A percentile compares a stretch with the other conserved stretches of the same genome.
phyloP scores from a whole-genome alignment of 106 monocot species.

The Dendrobium chrysotoxum region DNA sequence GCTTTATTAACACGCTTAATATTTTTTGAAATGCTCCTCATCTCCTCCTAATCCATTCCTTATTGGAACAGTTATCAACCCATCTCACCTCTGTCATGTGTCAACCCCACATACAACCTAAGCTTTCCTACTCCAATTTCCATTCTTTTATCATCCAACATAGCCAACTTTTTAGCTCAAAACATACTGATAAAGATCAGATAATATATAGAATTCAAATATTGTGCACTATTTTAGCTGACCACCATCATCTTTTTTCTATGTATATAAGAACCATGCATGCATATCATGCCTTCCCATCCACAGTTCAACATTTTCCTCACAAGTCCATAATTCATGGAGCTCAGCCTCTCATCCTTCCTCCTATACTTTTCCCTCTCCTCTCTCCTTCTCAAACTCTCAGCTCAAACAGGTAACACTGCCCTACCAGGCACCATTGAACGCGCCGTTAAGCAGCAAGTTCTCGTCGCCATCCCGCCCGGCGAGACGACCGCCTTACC shows the following conservation, averaged over 20 bases:
- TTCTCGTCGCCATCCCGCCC: conserved; percentile 26
- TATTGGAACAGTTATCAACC: no score
- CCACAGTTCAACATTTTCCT: not conserved
- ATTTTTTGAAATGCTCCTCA: no score
- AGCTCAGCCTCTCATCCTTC: conserved; percentile 8
- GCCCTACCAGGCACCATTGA: conserved; percentile 34
- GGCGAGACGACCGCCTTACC: conserved; percentile 7
- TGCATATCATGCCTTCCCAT: not conserved
- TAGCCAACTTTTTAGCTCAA: no score
- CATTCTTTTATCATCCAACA: no score
- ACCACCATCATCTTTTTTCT: not conserved
- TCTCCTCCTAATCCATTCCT: no score
- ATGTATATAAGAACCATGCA: not conserved
- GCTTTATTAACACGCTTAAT: no score
- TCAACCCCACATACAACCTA: no score
- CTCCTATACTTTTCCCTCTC: not conserved
- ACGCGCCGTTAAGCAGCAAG: conserved; percentile 51
- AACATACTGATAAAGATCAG: no score
- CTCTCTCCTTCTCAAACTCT: not conserved
- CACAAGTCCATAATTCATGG: not conserved
- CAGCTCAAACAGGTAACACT: not conserved
- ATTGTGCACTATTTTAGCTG: no score
- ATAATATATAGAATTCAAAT: no score
- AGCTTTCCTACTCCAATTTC: no score
- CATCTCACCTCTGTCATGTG: no score